A percentile compares a stretch with the other conserved stretches of the same genome.
phyloP scores from a whole-genome alignment of 2,329 filamentous ascomycete genomes.

The Aureobasidium zeae region DNA sequence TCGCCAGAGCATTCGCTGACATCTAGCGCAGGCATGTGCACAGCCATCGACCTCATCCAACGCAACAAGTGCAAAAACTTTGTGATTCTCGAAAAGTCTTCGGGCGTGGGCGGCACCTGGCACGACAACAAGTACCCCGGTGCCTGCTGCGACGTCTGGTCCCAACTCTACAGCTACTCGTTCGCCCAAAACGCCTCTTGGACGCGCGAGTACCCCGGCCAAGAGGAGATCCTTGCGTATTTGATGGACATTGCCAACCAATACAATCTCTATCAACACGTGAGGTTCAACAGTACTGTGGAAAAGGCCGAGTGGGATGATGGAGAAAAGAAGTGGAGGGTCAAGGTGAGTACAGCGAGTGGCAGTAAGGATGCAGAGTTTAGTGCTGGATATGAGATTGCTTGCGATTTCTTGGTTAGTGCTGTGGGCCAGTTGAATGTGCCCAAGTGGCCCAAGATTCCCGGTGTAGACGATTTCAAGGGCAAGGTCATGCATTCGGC shows the following conservation, averaged over 20 bases:
- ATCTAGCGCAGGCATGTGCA: constrained; percentile 37
- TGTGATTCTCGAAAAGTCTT: constrained; percentile 48
- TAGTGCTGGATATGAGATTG: constrained; percentile 42
- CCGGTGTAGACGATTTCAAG: constrained; percentile 39
- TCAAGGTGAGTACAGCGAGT: constrained; percentile 39
- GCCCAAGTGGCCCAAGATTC: constrained; percentile 42
- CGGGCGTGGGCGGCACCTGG: constrained; percentile 37
- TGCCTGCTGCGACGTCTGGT: constrained; percentile 37
- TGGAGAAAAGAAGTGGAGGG: constrained; percentile 41
- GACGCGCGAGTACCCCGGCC: constrained; percentile 49
- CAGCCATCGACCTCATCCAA: constrained; percentile 49
- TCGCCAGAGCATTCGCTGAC: neutral
- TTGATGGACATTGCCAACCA: constrained; percentile 45
- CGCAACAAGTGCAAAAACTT: constrained; percentile 45
- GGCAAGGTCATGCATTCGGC: constrained; percentile 50
- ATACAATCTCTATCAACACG: constrained; percentile 46
- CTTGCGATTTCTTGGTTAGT: constrained; percentile 47
- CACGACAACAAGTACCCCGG: constrained; percentile 44
- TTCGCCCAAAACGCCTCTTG: constrained; percentile 51
- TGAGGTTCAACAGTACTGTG: constrained; percentile 49
- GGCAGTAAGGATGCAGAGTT: constrained; percentile 48
- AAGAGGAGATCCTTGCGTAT: constrained; percentile 52
- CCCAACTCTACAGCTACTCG: constrained; percentile 49
- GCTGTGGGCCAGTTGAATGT: constrained; percentile 52
- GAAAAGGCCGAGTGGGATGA: constrained; percentile 48